Evolutionary conservation across 192 early-diverging fungal genomes (phyloP).

Genomic region (Backusella tarrabulga): DNA sequence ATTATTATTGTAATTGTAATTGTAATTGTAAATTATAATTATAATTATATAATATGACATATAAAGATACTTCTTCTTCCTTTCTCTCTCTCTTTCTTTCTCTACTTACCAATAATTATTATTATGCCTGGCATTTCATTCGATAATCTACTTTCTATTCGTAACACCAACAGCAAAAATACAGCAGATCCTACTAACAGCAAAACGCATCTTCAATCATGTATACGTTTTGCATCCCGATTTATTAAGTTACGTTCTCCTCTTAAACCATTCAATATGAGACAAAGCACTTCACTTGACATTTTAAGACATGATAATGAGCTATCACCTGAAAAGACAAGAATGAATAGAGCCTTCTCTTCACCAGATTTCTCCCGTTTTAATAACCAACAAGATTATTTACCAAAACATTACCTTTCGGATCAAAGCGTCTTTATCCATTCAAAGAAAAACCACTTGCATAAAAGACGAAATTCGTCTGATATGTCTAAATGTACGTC

Average conservation of each 20-base stretch:
- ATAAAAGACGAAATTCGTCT: neutral
- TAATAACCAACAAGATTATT: neutral
- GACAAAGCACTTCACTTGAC: neutral
- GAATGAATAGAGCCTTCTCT: neutral
- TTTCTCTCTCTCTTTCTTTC: neutral
- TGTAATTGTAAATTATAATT: neutral
- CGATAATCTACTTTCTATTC: neutral
- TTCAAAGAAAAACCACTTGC: neutral
- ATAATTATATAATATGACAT: neutral
- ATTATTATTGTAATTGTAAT: neutral
- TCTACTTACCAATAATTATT: neutral
- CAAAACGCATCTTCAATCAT: neutral
- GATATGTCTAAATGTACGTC: neutral
- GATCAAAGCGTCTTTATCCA: neutral
- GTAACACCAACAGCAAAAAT: neutral
- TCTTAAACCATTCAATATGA: neutral
- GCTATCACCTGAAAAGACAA: neutral
- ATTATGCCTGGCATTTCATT: neutral
- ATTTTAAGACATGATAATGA: neutral
- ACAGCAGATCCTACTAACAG: neutral
- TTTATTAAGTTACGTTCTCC: constrained; percentile 6
- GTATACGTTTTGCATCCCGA: constrained; percentile 3
- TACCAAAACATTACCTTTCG: neutral
- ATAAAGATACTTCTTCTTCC: neutral
- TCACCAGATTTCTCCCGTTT: neutral